Evolutionary conservation across 768 basidiomycete genomes (phyloP), one percentile per base, ranked within the genome.

Genomic region (Leccinum sublutescens): DNA sequence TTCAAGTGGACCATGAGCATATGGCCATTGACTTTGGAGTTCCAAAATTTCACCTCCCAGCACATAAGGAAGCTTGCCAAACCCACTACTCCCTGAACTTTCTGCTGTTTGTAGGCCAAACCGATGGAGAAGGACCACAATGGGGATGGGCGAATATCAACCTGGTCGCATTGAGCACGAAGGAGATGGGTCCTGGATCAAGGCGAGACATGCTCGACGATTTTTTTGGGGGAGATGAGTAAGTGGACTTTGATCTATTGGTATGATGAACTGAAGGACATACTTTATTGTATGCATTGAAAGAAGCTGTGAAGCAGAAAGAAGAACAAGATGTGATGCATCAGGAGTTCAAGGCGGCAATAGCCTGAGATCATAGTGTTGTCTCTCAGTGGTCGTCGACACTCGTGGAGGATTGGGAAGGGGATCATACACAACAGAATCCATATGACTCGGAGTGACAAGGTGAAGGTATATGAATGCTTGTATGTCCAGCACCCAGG

Each of bases 11-110:
- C 12, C 45, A 47, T 47, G 12, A 19, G 6, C 8, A 5, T n/a
- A 47, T 21, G 45, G 14, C 19, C 8, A 4, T 47, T n/a, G 21
- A 7, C 4, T 5, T 52, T 15, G 45, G 72, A 4, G 60, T 80
- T 2, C 79, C 77, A 0, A 74, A 74, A 38, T 78, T 76, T 58
- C 79, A 81, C 33, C 65, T 79, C 14, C 67, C 68, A 3, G 73
- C 65, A 0, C 79, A 81, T 50, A 63, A 65, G 1, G 29, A 62
- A 0, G 25, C 57, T 3, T 78, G 77, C 50, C 72, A 73, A 5
- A 56, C 54, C 15, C 54, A 53, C 1, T 78, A 64, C 50, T 74
- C 68, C 2, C 60, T 80, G 14, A 74, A 72, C 25, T 71, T 69
- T 52, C 55, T 59, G 29, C 25, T 27, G 6, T 50, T 53, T 4